Percentiles rank a stretch among this genome's conserved stretches.
Conservation (phyloP, 2,329 filamentous ascomycete genomes). For the Coleophoma eucalyptorum region DNA sequence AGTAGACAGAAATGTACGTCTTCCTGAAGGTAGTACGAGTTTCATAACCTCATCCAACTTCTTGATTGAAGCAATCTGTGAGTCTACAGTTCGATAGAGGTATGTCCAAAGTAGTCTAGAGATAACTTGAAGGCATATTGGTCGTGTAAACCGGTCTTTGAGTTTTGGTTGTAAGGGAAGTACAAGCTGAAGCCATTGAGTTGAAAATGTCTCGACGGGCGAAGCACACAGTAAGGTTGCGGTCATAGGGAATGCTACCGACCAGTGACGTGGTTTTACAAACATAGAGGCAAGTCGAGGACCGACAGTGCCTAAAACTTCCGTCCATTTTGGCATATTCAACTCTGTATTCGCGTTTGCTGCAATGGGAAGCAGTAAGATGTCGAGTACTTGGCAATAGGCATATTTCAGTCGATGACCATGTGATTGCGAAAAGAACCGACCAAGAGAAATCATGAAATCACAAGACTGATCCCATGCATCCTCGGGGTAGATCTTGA, state of each 20-base stretch:
- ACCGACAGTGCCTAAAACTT: conserved; percentile 76
- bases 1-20: conserved; percentile 75
- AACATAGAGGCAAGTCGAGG: conserved; percentile 81
- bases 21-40: conserved; percentile 76
- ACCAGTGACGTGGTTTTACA: conserved; percentile 89
- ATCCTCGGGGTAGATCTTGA: conserved; percentile 69
- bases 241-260: conserved; percentile 81
- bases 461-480: conserved; percentile 86
- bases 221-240: conserved; percentile 86
- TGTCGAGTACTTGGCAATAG: conserved; percentile 89
- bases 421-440: conserved; percentile 79
- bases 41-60: conserved; percentile 90
- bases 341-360: conserved; percentile 76
- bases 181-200: conserved; percentile 83
- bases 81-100: conserved; percentile 78
- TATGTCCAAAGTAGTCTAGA: conserved; percentile 94
- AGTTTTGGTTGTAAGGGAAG: conserved; percentile 74
- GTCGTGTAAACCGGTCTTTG: conserved; percentile 77
- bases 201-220: conserved; percentile 74
- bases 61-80: conserved; percentile 60
- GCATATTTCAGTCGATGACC: conserved; percentile 89
- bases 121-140: conserved; percentile 81
- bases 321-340: conserved; percentile 77
- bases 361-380: conserved; percentile 81
- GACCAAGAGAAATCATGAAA: conserved; percentile 78